These are phyloP conservation scores for Trichosanthes truncata DNA, from an alignment of 306 rosid genomes.

Conservation along the genomic window DNA sequence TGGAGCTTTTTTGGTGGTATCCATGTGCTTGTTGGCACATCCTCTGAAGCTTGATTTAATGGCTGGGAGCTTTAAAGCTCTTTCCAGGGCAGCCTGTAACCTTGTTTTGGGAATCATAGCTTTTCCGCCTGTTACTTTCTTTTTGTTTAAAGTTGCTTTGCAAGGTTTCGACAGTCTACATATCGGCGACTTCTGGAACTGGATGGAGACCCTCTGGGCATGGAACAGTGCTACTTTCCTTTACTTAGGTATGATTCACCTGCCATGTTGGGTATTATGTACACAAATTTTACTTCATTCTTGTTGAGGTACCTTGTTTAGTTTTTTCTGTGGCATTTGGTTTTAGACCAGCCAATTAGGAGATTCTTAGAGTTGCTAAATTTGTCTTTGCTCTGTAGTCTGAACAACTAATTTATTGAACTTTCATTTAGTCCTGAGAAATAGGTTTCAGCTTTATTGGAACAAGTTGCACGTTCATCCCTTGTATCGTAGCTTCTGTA, in stretches of 20 bases:
- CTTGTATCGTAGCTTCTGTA: conserved; percentile 1
- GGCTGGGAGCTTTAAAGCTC: conserved; percentile 32
- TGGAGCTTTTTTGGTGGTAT: conserved; percentile 71
- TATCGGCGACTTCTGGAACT: conserved; percentile 68
- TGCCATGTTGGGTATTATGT: conserved; percentile 90
- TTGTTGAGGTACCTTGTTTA: conserved; percentile 31
- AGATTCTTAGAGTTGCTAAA: background rate
- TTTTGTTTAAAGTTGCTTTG: conserved; percentile 40
- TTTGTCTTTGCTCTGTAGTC: background rate
- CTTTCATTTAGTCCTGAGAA: background rate
- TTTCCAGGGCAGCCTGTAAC: conserved; percentile 47
- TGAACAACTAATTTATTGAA: background rate
- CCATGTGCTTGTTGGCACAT: conserved; percentile 68
- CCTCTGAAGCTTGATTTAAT: conserved; percentile 60
- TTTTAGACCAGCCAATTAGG: conserved; percentile 8
- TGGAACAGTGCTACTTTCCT: conserved; percentile 97
- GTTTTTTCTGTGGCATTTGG: conserved; percentile 20
- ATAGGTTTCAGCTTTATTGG: background rate
- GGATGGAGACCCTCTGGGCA: conserved; percentile 89
- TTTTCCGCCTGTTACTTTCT: conserved; percentile 60
- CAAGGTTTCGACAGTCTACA: conserved; percentile 30
- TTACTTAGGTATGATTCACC: conserved; percentile 62
- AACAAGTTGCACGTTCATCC: background rate
- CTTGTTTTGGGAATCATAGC: conserved; percentile 49
- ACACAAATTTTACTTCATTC: conserved; percentile 53